Evolutionary conservation across 2,329 filamentous ascomycete species (phyloP).

Genomic region (Pestalotiopsis sp.): DNA sequence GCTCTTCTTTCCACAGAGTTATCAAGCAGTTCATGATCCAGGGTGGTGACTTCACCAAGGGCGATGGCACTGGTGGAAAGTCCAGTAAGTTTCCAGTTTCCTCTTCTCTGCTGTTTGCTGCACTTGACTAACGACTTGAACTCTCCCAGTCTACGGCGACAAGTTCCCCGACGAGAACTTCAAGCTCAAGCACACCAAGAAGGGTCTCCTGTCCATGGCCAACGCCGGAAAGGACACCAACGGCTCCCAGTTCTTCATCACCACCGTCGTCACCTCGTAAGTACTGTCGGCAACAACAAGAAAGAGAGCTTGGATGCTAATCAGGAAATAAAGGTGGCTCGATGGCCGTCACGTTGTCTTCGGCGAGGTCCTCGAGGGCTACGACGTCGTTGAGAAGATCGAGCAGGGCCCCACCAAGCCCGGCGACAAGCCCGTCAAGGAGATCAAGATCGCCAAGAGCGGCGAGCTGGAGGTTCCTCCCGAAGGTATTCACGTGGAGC

Average conservation of each 20-base stretch:
- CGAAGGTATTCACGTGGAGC: slow-evolving; percentile 93
- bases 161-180: slow-evolving; percentile 93
- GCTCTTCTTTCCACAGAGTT: slow-evolving; percentile 84
- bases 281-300: slow-evolving; percentile 25
- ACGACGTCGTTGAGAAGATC: slow-evolving; percentile 78
- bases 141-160: slow-evolving; percentile 69
- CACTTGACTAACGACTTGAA: not conserved
- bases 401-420: slow-evolving; percentile 68
- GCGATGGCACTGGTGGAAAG: slow-evolving; percentile 83
- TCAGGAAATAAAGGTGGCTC: slow-evolving; percentile 62
- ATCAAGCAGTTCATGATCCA: slow-evolving; percentile 94
- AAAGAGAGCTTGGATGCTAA: not conserved
- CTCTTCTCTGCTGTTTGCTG: not conserved
- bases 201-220: slow-evolving; percentile 82
- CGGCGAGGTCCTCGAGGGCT: slow-evolving; percentile 85
- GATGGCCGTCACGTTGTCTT: slow-evolving; percentile 87
- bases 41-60: slow-evolving; percentile 84
- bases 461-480: slow-evolving; percentile 80
- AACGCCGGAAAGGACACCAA: slow-evolving; percentile 86
- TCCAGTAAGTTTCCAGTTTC: slow-evolving; percentile 63
- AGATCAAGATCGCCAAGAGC: slow-evolving; percentile 79
- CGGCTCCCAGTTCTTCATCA: slow-evolving; percentile 91
- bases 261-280: slow-evolving; percentile 77
- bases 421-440: slow-evolving; percentile 69
- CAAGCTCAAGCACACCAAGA: slow-evolving; percentile 90